Evolutionary conservation across 345 rosid genomes (phyloP).

Genomic region (Brassica cretica): DNA sequence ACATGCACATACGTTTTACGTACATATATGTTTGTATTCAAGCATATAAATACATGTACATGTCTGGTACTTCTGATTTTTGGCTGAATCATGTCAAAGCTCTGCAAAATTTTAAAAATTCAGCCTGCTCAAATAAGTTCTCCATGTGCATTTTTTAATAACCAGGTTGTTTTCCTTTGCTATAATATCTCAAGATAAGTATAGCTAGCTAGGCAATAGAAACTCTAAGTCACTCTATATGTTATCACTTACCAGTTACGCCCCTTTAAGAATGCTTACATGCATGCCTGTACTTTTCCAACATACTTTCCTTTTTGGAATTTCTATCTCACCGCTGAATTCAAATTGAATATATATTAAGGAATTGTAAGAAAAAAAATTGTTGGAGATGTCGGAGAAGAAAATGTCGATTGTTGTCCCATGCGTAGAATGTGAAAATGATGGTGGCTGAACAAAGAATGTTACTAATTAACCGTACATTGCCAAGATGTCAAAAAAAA

Average conservation of each 20-base stretch:
- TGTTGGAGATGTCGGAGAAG: slow-evolving; percentile 10
- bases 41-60: neutral
- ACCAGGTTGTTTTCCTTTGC: slow-evolving; percentile 6
- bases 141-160: neutral
- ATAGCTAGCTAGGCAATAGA: slow-evolving; percentile 11
- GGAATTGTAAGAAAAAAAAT: neutral
- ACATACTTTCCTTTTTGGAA: neutral
- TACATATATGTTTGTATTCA: neutral
- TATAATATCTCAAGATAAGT: neutral
- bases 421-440: neutral
- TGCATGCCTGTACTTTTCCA: neutral
- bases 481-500: neutral
- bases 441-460: slow-evolving; percentile 8
- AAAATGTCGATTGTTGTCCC: neutral
- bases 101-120: slow-evolving; percentile 8
- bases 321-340: neutral
- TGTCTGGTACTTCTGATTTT: slow-evolving; percentile 17
- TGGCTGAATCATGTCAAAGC: slow-evolving; percentile 13
- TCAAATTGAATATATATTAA: neutral
- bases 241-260: neutral
- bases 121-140: slow-evolving; percentile 18
- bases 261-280: slow-evolving; percentile 8
- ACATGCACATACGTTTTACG: neutral
- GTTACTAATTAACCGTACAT: neutral
- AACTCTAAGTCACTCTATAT: slow-evolving; percentile 28